A percentile compares a stretch with the other conserved stretches of the same genome.
Conservation (phyloP, 306 rosid genomes). For the Ziziphus jujuba region DNA sequence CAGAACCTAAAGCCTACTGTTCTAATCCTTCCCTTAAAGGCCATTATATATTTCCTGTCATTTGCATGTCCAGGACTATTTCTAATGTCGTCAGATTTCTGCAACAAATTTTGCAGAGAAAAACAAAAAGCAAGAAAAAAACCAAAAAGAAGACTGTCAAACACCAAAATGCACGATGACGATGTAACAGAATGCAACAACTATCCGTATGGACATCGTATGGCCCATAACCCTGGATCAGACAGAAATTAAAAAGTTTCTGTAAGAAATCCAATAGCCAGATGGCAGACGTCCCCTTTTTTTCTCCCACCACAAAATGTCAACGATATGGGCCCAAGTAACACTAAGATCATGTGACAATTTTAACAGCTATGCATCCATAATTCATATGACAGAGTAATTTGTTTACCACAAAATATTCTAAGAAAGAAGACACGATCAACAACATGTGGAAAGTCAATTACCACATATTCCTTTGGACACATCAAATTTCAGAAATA, state of each 20-base stretch:
- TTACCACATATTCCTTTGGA: not conserved
- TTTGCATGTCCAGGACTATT: slow-evolving; percentile 2
- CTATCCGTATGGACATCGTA: slow-evolving; percentile 9
- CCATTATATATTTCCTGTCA: not conserved
- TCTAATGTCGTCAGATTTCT: slow-evolving; percentile 11
- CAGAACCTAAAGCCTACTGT: not conserved
- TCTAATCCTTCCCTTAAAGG: not conserved
- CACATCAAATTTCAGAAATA: not conserved
- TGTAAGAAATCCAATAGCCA: slow-evolving; percentile 25
- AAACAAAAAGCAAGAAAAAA: slow-evolving; percentile 11
- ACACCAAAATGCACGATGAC: not conserved
- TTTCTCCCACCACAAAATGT: slow-evolving; percentile 28
- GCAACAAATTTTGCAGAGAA: slow-evolving; percentile 4
- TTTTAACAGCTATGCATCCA: slow-evolving; percentile 6
- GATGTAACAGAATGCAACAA: not conserved
- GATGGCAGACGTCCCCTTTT: slow-evolving; percentile 14
- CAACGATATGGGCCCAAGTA: slow-evolving; percentile 27
- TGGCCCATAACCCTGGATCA: slow-evolving; percentile 34
- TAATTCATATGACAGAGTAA: not conserved
- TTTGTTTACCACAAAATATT: slow-evolving; percentile 6
- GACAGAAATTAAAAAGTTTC: slow-evolving; percentile 24
- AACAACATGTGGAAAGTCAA: not conserved
- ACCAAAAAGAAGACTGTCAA: slow-evolving; percentile 3
- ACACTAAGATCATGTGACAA: slow-evolving; percentile 22
- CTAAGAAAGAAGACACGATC: not conserved